These are phyloP conservation scores for Evernia prunastri DNA, from an alignment of 495 filamentous ascomycete species.

Conservation along the genomic window DNA sequence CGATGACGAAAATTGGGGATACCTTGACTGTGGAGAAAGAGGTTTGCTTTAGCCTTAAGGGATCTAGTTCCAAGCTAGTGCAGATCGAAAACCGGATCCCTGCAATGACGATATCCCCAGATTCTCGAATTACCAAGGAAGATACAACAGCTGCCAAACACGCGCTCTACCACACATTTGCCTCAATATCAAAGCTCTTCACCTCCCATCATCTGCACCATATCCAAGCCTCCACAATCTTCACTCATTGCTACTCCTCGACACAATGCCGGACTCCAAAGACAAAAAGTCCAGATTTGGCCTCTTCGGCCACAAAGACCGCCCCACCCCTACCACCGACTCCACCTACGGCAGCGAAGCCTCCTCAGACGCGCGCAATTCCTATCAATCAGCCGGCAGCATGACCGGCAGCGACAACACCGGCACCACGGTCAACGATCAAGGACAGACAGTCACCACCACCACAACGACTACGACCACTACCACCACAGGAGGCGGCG, in stretches of 20 bases:
- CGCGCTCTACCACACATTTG: not conserved
- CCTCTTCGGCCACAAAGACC: constrained; percentile 22
- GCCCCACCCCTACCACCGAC: constrained; percentile 17
- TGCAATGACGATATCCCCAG: constrained; percentile 7
- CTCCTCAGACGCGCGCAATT: constrained; percentile 11
- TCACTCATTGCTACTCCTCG: too few species aligned
- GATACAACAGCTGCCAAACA: not conserved
- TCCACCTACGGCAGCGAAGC: constrained; percentile 26
- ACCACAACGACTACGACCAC: constrained; percentile 27
- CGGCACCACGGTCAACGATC: constrained; percentile 19
- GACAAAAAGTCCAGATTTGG: constrained; percentile 18
- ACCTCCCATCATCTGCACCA: not conserved
- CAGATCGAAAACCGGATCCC: not conserved
- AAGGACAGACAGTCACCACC: constrained; percentile 25
- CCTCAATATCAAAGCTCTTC: not conserved
- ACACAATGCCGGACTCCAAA: constrained; percentile 14
- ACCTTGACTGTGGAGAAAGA: too few species aligned
- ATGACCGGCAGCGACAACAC: constrained; percentile 17
- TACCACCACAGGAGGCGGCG: constrained; percentile 19
- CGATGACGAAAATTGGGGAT: too few species aligned
- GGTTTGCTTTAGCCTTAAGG: not conserved
- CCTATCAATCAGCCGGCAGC: constrained; percentile 16
- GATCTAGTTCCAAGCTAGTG: not conserved
- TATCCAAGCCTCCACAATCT: too few species aligned
- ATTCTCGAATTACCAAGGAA: not conserved